Conservation (phyloP, 2,329 filamentous ascomycete genomes). For the Periconia sp. region DNA sequence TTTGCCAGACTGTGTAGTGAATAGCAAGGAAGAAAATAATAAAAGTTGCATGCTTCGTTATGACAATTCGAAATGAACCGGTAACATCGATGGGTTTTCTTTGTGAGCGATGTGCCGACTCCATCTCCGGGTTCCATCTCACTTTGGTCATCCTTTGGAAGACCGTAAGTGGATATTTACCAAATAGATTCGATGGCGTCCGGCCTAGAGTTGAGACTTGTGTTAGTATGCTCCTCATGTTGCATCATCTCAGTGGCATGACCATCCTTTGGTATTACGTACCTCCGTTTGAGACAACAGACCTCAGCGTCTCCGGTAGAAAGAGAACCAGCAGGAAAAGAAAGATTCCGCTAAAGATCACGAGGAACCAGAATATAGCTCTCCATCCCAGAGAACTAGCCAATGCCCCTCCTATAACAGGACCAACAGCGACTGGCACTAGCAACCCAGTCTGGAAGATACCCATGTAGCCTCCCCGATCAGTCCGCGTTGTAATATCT, state of each 20-base stretch:
- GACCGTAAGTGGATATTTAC: no score
- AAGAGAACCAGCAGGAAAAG: slow-evolving; percentile 39
- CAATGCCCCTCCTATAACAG: slow-evolving; percentile 58
- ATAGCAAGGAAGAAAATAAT: slow-evolving; percentile 10
- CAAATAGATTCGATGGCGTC: no score
- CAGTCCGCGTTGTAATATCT: slow-evolving; percentile 50
- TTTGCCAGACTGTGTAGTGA: slow-evolving; percentile 5
- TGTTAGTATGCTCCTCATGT: no score
- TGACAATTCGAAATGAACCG: slow-evolving; percentile 52
- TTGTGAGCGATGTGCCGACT: no score
- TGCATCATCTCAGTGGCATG: no score
- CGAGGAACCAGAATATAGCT: slow-evolving; percentile 61
- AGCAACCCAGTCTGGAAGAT: slow-evolving; percentile 48
- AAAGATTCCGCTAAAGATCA: slow-evolving; percentile 52
- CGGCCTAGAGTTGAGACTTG: no score
- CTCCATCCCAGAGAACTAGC: slow-evolving; percentile 58
- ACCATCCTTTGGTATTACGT: no score
- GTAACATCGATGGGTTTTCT: slow-evolving; percentile 47
- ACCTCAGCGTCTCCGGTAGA: slow-evolving; percentile 48
- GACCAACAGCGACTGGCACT: slow-evolving; percentile 52
- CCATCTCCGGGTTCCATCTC: no score
- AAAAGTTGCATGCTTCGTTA: slow-evolving; percentile 4
- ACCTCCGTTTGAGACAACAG: slow-evolving; percentile 9
- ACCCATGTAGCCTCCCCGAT: slow-evolving; percentile 52
- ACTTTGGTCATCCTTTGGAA: no score